Percentiles rank a stretch among this genome's conserved stretches.
phyloP scores from a whole-genome alignment of 345 rosid species.

The Lumnitzera littorea region DNA sequence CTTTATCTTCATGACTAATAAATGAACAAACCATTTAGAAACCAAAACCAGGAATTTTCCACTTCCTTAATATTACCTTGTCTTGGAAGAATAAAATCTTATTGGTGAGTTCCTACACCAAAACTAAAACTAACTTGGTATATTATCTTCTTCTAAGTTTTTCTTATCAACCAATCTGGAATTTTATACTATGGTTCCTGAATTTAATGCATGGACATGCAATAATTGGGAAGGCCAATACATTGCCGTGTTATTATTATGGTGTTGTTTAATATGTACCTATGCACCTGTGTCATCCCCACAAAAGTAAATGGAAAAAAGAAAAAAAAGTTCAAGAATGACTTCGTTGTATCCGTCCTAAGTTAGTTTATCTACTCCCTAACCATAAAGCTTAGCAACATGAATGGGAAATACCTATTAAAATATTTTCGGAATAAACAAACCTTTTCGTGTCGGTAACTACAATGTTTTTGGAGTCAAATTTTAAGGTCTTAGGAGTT shows the following conservation, averaged over 20 bases:
- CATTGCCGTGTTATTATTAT: neutral
- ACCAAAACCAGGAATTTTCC: constrained; percentile 1
- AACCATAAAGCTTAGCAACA: constrained; percentile 17
- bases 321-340: neutral
- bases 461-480: constrained; percentile 14
- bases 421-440: constrained; percentile 7
- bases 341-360: constrained; percentile 38
- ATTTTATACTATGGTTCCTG: neutral
- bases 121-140: constrained; percentile 22
- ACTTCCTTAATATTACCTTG: constrained; percentile 14
- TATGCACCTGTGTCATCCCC: neutral
- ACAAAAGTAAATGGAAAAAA: constrained; percentile 4
- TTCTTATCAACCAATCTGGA: constrained; percentile 27
- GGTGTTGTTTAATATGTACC: neutral
- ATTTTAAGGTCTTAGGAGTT: neutral
- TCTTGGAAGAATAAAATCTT: constrained; percentile 24
- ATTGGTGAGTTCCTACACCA: constrained; percentile 32
- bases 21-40: constrained; percentile 8
- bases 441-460: constrained; percentile 22
- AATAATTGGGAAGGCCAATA: neutral
- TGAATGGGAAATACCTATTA: neutral
- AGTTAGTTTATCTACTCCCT: constrained; percentile 57
- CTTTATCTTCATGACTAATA: constrained; percentile 1
- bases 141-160: constrained; percentile 7
- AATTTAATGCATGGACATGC: neutral